Percentiles rank a stretch among this genome's conserved stretches.
phyloP scores from a whole-genome alignment of 2,329 filamentous ascomycete genomes.

The Magnaporthiopsis incrustans region DNA sequence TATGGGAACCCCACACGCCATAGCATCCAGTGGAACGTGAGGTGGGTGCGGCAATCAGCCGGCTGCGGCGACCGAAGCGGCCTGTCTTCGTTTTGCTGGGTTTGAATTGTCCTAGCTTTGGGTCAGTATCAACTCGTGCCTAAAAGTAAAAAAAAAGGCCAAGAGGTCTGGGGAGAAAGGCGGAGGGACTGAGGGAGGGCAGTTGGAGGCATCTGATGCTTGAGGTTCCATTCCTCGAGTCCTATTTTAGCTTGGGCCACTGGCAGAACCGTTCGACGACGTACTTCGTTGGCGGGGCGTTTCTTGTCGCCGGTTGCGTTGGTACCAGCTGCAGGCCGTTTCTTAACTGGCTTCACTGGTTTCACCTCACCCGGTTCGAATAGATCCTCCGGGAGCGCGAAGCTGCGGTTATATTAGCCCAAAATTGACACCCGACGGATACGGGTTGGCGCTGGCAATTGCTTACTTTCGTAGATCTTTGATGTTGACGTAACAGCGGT shows the following conservation, averaged over 20 bases:
- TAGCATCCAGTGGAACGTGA: no score
- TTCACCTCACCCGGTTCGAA: slow-evolving; percentile 73
- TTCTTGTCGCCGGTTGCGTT: slow-evolving; percentile 37
- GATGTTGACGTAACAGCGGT: slow-evolving; percentile 56
- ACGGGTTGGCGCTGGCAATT: neutral
- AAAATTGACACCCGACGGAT: neutral
- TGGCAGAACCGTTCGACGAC: neutral
- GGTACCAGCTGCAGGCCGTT: slow-evolving; percentile 18
- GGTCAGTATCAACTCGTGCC: neutral
- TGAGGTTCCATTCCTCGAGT: neutral
- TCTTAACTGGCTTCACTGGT: slow-evolving; percentile 38
- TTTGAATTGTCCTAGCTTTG: slow-evolving; percentile 3
- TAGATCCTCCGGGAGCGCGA: slow-evolving; percentile 81
- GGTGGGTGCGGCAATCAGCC: neutral
- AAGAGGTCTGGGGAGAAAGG: neutral
- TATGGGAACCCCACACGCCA: neutral
- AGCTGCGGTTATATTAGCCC: slow-evolving; percentile 43
- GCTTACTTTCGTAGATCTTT: slow-evolving; percentile 80
- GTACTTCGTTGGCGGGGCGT: slow-evolving; percentile 21
- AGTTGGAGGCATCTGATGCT: neutral
- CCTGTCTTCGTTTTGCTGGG: slow-evolving; percentile 6
- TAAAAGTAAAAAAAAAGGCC: neutral
- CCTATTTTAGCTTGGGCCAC: neutral
- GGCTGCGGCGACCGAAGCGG: neutral
- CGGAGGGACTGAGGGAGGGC: neutral